Conservation (phyloP, 345 rosid species). For the Erodium maritimum region DNA sequence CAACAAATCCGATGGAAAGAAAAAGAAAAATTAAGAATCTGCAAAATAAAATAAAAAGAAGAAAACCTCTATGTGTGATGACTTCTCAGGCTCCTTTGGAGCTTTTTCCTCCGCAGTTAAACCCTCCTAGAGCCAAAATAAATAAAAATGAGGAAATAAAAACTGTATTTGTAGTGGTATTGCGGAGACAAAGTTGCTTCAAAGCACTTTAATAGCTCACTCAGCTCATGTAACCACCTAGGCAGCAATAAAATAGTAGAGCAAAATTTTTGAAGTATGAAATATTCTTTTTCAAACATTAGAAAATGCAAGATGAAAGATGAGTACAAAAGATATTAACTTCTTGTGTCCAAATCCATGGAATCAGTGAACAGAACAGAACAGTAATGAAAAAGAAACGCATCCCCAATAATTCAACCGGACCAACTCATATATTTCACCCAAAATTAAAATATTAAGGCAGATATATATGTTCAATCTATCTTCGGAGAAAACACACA, state of each 20-base stretch:
- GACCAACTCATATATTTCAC: too few relatives aligned
- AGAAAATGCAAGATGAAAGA: too few relatives aligned
- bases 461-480: too few relatives aligned
- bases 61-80: conserved; percentile 65
- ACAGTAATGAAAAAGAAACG: neutral
- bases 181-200: neutral
- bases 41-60: neutral
- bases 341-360: neutral
- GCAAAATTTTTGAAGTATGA: too few relatives aligned
- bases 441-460: too few relatives aligned
- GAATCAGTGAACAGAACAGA: neutral
- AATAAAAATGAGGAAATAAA: neutral
- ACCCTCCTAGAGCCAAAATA: conserved; percentile 64
- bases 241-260: too few relatives aligned
- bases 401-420: neutral
- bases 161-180: neutral
- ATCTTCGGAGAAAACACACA: too few relatives aligned
- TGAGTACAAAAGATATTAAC: neutral
- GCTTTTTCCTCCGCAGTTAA: conserved; percentile 76
- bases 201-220: neutral
- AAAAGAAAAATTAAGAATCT: neutral
- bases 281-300: too few relatives aligned
- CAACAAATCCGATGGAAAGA: neutral
- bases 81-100: conserved; percentile 76
- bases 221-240: too few relatives aligned